Conservation (phyloP, 2,329 filamentous ascomycete genomes). For the Penicillium olsonii region DNA sequence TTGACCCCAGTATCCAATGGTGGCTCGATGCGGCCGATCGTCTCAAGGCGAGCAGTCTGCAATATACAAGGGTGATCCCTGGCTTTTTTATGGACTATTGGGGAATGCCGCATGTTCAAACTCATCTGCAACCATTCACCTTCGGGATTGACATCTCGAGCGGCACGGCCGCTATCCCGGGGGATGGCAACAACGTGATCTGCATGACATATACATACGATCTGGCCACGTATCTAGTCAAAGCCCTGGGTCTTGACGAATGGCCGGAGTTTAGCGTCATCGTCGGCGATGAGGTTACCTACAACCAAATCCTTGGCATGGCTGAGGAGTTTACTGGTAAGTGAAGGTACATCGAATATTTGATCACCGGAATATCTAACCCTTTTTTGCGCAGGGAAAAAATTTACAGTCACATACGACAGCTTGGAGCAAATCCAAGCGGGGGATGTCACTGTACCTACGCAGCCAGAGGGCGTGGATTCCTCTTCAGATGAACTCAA, state of each 20-base stretch:
- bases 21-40: constrained; percentile 30
- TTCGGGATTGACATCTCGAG: constrained; percentile 49
- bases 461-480: constrained; percentile 18
- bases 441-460: constrained; percentile 38
- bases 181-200: constrained; percentile 47
- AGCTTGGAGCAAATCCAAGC: constrained; percentile 32
- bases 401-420: constrained; percentile 40
- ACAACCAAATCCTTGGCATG: constrained; percentile 47
- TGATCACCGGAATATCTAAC: too few relatives aligned
- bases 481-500: constrained; percentile 26
- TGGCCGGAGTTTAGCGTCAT: constrained; percentile 47
- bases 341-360: too few relatives aligned
- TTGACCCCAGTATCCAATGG: constrained; percentile 34
- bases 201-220: constrained; percentile 54
- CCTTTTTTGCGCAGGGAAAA: constrained; percentile 23
- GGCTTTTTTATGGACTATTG: constrained; percentile 53
- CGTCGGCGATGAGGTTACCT: constrained; percentile 46
- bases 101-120: constrained; percentile 40
- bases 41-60: constrained; percentile 36
- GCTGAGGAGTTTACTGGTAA: constrained; percentile 47
- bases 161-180: constrained; percentile 52
- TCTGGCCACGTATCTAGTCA: constrained; percentile 50
- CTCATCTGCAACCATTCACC: constrained; percentile 42
- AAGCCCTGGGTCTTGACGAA: constrained; percentile 41
- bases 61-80: constrained; percentile 42